Evolutionary conservation across 352 stramenopile species (phyloP).

Genomic region (Phytophthora ramorum): DNA sequence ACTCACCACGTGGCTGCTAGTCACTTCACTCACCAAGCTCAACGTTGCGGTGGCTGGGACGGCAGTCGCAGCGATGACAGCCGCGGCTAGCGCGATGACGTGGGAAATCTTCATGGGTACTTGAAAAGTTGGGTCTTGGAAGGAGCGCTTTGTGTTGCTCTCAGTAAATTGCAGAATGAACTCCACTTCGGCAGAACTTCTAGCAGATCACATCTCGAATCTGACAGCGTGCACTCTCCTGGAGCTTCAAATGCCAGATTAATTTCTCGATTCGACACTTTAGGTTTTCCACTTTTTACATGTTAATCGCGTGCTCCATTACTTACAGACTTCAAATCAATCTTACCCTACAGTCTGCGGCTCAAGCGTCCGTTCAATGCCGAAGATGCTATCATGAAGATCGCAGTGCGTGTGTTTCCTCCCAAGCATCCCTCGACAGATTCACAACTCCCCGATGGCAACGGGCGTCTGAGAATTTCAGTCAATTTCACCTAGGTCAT

Average conservation of each 20-base stretch:
- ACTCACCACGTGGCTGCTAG: neutral
- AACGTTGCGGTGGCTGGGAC: conserved; percentile 15
- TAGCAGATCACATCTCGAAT: conserved; percentile 8
- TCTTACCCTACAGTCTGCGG: conserved; percentile 8
- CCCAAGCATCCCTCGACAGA: neutral
- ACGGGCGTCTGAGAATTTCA: no score
- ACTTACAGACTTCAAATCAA: conserved; percentile 9
- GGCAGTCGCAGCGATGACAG: conserved; percentile 20
- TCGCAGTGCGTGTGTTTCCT: conserved; percentile 1
- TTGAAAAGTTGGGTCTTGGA: conserved; percentile 6
- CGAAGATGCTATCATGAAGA: conserved; percentile 3
- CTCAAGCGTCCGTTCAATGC: conserved; percentile 7
- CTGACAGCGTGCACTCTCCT: neutral
- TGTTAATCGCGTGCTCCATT: conserved; percentile 3
- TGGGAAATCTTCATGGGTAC: conserved; percentile 37
- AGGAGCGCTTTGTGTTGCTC: neutral
- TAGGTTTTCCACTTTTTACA: neutral
- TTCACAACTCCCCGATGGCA: neutral
- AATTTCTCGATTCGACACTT: conserved; percentile 1
- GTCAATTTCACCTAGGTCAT: conserved; percentile 1
- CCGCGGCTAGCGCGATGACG: conserved; percentile 30
- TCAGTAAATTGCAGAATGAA: conserved; percentile 29
- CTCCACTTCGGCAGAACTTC: neutral
- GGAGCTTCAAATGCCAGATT: neutral
- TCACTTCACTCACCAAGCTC: conserved; percentile 8